Base-by-base conservation (phyloP, 1,139 yeast genomes). In the Casaregolazyma lundiana region DNA sequence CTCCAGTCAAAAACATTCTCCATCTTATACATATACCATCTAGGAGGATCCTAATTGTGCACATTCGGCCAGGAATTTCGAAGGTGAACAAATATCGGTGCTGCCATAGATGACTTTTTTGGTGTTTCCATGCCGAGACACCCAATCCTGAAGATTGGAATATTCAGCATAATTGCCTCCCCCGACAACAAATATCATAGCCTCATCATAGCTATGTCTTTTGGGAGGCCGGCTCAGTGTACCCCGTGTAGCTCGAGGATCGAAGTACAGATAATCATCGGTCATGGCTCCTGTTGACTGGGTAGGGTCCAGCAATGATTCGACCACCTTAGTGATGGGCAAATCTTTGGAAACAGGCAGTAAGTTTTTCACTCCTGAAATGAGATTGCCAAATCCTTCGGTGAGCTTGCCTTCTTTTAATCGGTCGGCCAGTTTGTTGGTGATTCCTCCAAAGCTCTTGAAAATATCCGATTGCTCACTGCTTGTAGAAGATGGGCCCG, bases 131-230 rank as follows among this genome's bases (percentile, higher is more conserved):
- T 60, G 63, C 46, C 71, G 68, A 5, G 67, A 66, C 8, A 82
- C 83, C 94, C 96, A 90, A 64, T 92, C 97, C 65, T 87, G 95
- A 58, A 92, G 75, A 61, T 90, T 90, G 54, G 90, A 95, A 63
- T 92, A 92, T 67, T 92, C 99, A 54, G 87, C 71, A 62, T 89
- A 92, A 65, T 87, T 90, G 41, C 97, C 98, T 29, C 98, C 98
- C 17, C 98, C 99, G 50, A 94, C 90, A 43, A 89, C 86, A 64
- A 92, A 94, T 15, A 92, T 95, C 47, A 87, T 70, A 2, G 95
- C 80, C 55, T 88, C 94, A 52, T 78, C 80, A 63, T 86, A 88
- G 11, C 82, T 71, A 58, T 84, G 89, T 62, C 96, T 80, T 63
- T 82, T 84, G 32, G 97, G 97, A 36, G 90, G 94, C 57, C 85